phyloP scores from a whole-genome alignment of 352 stramenopile species.

The Phytophthora hybrid region DNA sequence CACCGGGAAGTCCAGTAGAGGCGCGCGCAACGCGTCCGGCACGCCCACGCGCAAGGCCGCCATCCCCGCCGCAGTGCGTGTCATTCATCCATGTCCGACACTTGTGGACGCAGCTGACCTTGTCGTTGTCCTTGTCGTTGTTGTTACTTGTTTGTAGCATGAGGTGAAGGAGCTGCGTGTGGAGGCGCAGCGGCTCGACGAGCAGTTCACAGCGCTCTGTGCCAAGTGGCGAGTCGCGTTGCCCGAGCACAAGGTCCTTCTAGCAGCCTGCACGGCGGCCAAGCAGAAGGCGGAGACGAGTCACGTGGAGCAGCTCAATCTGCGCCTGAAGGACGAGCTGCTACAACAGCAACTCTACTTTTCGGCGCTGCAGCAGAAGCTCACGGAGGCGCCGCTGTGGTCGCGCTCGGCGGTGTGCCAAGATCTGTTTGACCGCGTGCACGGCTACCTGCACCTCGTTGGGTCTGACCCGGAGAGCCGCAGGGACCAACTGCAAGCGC shows the following conservation, averaged over 20 bases:
- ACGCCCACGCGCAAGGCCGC: constrained; percentile 30
- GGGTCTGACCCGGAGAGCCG: constrained; percentile 23
- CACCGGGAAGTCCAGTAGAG: constrained; percentile 7
- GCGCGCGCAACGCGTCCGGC: constrained; percentile 17
- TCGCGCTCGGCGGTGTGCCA: constrained; percentile 39
- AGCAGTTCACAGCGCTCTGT: constrained; percentile 46
- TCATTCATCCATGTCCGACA: background rate
- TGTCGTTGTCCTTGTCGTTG: background rate
- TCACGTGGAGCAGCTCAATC: constrained; percentile 59
- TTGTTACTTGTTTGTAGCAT: constrained; percentile 37
- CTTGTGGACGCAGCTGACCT: constrained; percentile 4
- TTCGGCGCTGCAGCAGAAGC: constrained; percentile 52
- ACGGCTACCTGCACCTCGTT: constrained; percentile 43
- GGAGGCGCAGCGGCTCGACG: constrained; percentile 45
- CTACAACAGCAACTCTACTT: constrained; percentile 69
- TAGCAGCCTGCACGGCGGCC: constrained; percentile 58
- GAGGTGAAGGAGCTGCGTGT: constrained; percentile 57
- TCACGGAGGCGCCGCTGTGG: constrained; percentile 56
- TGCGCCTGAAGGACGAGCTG: constrained; percentile 55
- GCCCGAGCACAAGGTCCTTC: constrained; percentile 43
- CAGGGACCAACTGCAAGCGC: constrained; percentile 37
- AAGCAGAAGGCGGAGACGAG: constrained; percentile 57
- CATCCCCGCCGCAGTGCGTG: constrained; percentile 34
- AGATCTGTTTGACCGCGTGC: constrained; percentile 54
- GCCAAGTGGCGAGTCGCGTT: constrained; percentile 54